Conservation (phyloP, 2,329 filamentous ascomycete genomes). For the Aspergillus jensenii region DNA sequence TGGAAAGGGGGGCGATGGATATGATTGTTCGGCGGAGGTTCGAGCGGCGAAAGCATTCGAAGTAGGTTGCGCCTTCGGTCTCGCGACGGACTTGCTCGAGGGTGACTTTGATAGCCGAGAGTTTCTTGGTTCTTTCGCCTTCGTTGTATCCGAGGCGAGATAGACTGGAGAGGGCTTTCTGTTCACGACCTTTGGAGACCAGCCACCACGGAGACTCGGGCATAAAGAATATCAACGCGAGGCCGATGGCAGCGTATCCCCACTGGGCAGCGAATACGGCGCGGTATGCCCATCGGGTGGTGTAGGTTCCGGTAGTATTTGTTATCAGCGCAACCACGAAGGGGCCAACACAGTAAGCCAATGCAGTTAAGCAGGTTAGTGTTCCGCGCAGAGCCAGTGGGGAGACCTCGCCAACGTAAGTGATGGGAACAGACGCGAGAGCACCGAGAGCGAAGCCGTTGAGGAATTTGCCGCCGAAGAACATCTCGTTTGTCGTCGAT, state of each 20-base stretch:
- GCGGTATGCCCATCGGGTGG: conserved; percentile 6
- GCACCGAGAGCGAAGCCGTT: conserved; percentile 8
- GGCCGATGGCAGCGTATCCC: neutral
- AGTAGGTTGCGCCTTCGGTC: conserved; percentile 5
- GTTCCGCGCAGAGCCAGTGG: conserved; percentile 5
- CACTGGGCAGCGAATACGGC: conserved; percentile 6
- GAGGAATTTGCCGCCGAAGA: conserved; percentile 12
- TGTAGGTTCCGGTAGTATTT: conserved; percentile 5
- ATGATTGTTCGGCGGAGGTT: conserved; percentile 11
- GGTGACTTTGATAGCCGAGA: conserved; percentile 4
- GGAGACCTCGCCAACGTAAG: conserved; percentile 8
- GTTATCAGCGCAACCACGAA: conserved; percentile 5
- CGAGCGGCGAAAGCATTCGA: conserved; percentile 10
- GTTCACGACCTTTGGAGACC: conserved; percentile 3
- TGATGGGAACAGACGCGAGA: conserved; percentile 3
- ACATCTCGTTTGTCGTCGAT: conserved; percentile 6
- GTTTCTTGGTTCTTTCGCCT: conserved; percentile 1
- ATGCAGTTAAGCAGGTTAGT: conserved; percentile 3
- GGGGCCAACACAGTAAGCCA: conserved; percentile 6
- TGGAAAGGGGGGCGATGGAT: conserved; percentile 6
- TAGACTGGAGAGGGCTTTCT: conserved; percentile 6
- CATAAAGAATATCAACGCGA: conserved; percentile 7
- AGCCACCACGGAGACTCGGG: conserved; percentile 17
- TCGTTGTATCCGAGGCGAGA: conserved; percentile 4
- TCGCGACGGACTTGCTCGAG: conserved; percentile 8